Conservation (phyloP, 495 filamentous ascomycete species). For the Neurospora pannonica region DNA sequence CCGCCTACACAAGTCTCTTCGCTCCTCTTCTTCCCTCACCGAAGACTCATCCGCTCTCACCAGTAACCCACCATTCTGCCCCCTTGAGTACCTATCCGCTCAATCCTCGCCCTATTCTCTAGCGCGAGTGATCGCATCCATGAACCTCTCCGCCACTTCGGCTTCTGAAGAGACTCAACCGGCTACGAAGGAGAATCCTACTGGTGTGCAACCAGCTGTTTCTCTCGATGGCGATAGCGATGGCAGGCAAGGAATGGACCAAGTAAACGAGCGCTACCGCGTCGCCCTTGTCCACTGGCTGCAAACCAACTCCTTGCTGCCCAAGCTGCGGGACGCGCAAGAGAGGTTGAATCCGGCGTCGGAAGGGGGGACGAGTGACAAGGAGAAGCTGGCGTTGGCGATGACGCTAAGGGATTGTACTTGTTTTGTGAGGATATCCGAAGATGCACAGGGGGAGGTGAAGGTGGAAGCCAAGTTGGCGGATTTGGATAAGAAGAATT, state of each 20-base stretch:
- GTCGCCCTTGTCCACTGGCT: constrained; percentile 17
- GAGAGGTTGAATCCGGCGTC: constrained; percentile 10
- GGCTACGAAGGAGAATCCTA: neutral
- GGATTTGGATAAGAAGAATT: constrained; percentile 83
- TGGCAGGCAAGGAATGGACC: neutral
- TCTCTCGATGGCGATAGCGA: neutral
- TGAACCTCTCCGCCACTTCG: neutral
- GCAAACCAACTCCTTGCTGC: constrained; percentile 24
- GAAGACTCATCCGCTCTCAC: neutral
- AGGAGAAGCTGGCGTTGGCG: constrained; percentile 36
- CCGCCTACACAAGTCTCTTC: constrained; percentile 18
- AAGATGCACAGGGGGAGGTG: constrained; percentile 10
- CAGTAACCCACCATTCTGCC: neutral
- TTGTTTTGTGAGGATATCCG: constrained; percentile 59
- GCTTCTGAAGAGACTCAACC: neutral
- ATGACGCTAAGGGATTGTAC: constrained; percentile 92
- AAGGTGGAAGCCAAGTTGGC: constrained; percentile 65
- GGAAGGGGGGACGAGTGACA: constrained; percentile 37
- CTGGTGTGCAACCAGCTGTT: neutral
- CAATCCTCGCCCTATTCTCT: neutral
- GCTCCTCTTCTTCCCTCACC: constrained; percentile 14
- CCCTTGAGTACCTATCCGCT: neutral
- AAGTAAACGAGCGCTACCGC: neutral
- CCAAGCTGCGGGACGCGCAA: constrained; percentile 43
- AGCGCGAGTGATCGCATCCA: neutral